Percentiles rank a stretch among this genome's conserved stretches.
phyloP scores from a whole-genome alignment of 257 asterid species.

The Nicotiana paniculata region DNA sequence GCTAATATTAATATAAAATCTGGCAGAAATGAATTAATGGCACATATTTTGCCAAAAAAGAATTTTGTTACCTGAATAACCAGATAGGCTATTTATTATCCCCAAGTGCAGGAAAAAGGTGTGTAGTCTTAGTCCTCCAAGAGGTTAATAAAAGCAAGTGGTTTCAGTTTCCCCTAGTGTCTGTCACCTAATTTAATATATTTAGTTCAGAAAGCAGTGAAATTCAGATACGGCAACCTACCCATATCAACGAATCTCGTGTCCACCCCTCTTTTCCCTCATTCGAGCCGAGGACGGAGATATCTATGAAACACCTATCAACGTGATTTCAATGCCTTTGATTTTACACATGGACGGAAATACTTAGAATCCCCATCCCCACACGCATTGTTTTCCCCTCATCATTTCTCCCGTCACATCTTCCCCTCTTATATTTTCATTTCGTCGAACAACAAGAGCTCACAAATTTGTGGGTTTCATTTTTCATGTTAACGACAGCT shows the following conservation, averaged over 20 bases:
- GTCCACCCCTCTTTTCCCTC: neutral
- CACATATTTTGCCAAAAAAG: neutral
- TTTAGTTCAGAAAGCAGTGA: neutral
- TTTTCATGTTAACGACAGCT: conserved; percentile 1
- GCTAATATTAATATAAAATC: no score
- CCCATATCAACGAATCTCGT: neutral
- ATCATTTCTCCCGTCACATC: neutral
- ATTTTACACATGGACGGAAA: neutral
- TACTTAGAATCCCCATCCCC: neutral
- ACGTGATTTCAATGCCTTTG: neutral
- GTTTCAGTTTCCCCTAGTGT: no score
- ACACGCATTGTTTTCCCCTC: neutral
- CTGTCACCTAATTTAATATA: neutral
- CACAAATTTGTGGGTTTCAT: neutral
- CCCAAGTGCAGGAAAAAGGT: neutral
- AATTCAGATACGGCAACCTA: neutral
- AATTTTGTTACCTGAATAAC: neutral
- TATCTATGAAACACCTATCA: neutral
- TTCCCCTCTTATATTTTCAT: neutral
- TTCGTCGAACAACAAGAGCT: neutral
- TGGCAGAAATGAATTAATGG: neutral
- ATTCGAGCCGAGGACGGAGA: neutral
- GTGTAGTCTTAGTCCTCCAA: neutral
- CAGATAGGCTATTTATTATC: neutral
- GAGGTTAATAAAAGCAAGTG: neutral